phyloP scores from a whole-genome alignment of 2,329 filamentous ascomycete species.

The Colletotrichum eleusines region DNA sequence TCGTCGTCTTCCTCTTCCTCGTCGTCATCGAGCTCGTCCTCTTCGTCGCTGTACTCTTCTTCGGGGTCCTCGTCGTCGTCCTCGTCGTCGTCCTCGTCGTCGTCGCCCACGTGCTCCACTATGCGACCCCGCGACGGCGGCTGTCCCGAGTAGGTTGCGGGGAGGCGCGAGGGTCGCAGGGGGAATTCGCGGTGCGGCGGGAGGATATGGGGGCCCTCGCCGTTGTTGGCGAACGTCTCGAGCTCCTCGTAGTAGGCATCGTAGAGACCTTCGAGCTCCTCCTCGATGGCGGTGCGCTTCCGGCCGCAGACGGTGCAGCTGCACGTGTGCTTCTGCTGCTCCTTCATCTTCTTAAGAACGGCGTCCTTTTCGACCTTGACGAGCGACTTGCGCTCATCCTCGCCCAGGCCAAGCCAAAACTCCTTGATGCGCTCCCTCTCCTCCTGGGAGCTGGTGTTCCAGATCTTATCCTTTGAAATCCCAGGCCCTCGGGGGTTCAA shows the following conservation, averaged over 20 bases:
- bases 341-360: constrained; percentile 99
- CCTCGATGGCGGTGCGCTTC: constrained; percentile 96
- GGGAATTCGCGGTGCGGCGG: constrained; percentile 74
- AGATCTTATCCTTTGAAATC: constrained; percentile 86
- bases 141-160: constrained; percentile 70
- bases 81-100: constrained; percentile 66
- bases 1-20: constrained; percentile 67
- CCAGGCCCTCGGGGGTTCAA: constrained; percentile 53
- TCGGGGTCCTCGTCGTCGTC: constrained; percentile 67
- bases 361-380: constrained; percentile 99
- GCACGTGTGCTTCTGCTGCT: constrained; percentile 99
- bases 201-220: constrained; percentile 77
- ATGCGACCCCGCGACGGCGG: constrained; percentile 83
- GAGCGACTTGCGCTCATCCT: constrained; percentile 93
- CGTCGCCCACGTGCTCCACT: constrained; percentile 72
- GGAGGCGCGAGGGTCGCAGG: constrained; percentile 68
- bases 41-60: constrained; percentile 64
- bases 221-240: constrained; percentile 94
- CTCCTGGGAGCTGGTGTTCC: constrained; percentile 95
- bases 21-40: constrained; percentile 63
- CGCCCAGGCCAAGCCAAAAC: constrained; percentile 95
- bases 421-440: constrained; percentile 98
- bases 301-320: constrained; percentile 97
- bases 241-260: constrained; percentile 99
- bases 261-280: constrained; percentile 96